phyloP scores from a whole-genome alignment of 164 flowering plant genomes.

The Umbellularia californica region DNA sequence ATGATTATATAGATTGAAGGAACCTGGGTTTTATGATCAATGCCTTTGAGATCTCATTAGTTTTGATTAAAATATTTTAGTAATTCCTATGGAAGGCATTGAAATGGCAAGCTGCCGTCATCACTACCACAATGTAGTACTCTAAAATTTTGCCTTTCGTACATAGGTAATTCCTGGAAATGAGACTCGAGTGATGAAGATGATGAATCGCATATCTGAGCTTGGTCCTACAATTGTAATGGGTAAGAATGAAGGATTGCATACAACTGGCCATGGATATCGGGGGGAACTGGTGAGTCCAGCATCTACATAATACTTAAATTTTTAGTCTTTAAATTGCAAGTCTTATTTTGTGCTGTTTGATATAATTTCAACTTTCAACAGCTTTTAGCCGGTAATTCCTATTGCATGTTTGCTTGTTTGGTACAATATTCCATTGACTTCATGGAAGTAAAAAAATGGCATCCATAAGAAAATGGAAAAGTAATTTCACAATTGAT shows the following conservation, averaged over 20 bases:
- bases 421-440: no score
- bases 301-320: background rate
- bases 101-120: background rate
- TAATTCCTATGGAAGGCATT: background rate
- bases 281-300: conserved; percentile 81
- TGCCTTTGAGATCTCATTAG: background rate
- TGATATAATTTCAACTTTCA: background rate
- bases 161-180: conserved; percentile 95
- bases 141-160: background rate
- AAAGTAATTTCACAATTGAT: conserved; percentile 1
- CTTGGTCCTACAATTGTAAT: conserved; percentile 86
- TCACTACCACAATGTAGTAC: background rate
- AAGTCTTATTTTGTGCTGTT: background rate
- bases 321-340: background rate
- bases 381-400: background rate
- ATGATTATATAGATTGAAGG: background rate
- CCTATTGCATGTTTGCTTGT: background rate
- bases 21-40: background rate
- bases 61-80: background rate
- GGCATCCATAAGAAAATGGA: background rate
- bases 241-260: conserved; percentile 85
- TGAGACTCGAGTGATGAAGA: conserved; percentile 93
- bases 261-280: conserved; percentile 96
- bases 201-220: conserved; percentile 91
- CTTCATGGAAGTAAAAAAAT: no score